Evolutionary conservation across 2,329 filamentous ascomycete genomes (phyloP).

Genomic region (Hortaea werneckii): DNA sequence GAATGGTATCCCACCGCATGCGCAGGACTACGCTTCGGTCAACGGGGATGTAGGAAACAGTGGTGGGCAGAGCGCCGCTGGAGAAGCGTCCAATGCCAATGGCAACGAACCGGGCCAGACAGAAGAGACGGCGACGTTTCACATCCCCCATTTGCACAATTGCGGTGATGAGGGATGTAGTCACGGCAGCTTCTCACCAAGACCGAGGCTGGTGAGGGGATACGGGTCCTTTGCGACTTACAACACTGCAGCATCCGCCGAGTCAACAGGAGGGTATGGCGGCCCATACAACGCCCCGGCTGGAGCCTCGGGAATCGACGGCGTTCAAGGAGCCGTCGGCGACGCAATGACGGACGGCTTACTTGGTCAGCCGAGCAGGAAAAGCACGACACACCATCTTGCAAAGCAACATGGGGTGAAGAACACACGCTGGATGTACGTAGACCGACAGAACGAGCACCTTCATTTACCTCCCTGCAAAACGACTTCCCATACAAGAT

Average conservation of each 20-base stretch:
- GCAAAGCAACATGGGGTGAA: conserved; percentile 64
- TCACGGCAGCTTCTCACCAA: conserved; percentile 69
- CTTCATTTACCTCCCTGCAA: not conserved
- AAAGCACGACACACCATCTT: conserved; percentile 61
- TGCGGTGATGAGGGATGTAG: conserved; percentile 37
- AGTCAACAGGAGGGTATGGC: conserved; percentile 26
- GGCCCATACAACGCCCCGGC: conserved; percentile 23
- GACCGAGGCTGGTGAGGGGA: conserved; percentile 44
- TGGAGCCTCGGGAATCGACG: conserved; percentile 1
- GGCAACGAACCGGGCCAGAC: conserved; percentile 12
- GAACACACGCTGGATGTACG: conserved; percentile 64
- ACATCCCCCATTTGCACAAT: conserved; percentile 4
- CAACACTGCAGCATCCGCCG: conserved; percentile 20
- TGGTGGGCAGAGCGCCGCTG: too few relatives aligned
- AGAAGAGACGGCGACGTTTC: conserved; percentile 14
- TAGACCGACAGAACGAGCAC: conserved; percentile 6
- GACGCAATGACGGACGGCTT: conserved; percentile 36
- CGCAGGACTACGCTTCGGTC: conserved; percentile 23
- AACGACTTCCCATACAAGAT: not conserved
- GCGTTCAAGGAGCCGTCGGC: conserved; percentile 29
- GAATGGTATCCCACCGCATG: conserved; percentile 24
- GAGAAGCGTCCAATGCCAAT: conserved; percentile 7
- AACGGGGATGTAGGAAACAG: conserved; percentile 12
- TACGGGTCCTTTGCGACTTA: conserved; percentile 35
- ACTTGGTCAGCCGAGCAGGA: conserved; percentile 45